Percentiles rank a stretch among this genome's conserved stretches.
Conservation (phyloP, 225 moss, liverwort and hornwort genomes). For the Takakia lepidozioides region DNA sequence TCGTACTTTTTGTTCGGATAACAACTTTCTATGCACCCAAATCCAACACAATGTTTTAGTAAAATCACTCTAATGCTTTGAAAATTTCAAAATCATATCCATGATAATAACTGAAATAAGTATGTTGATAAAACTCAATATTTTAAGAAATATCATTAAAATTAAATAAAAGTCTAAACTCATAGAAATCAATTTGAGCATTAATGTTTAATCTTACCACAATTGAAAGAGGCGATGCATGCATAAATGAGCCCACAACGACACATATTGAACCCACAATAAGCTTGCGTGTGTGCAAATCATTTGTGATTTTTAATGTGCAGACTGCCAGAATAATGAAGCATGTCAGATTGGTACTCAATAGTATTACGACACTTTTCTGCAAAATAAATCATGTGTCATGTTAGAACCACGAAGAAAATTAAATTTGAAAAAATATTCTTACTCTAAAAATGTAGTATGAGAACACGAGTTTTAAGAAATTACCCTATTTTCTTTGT, state of each 20-base stretch:
- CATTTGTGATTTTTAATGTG: background rate
- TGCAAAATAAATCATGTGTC: conserved; percentile 1
- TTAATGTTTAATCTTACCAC: conserved; percentile 10
- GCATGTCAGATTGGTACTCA: background rate
- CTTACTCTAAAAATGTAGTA: too few relatives aligned
- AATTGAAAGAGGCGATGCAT: conserved; percentile 16
- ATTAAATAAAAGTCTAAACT: background rate
- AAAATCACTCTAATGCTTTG: background rate
- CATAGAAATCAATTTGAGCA: too few relatives aligned
- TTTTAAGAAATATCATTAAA: background rate
- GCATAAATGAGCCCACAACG: conserved; percentile 10
- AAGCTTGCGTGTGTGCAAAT: conserved; percentile 3
- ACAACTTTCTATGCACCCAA: conserved; percentile 10
- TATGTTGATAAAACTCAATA: background rate
- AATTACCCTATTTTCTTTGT: conserved; percentile 2
- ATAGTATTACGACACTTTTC: conserved; percentile 1
- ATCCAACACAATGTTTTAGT: background rate
- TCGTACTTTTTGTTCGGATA: conserved; percentile 17
- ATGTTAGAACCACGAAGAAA: background rate
- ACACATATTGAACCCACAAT: conserved; percentile 12
- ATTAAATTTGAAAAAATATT: too few relatives aligned
- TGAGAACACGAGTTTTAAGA: too few relatives aligned
- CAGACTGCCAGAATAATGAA: conserved; percentile 7
- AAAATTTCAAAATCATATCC: background rate
- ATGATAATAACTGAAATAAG: background rate